Evolutionary conservation across 257 asterid genomes (phyloP), one percentile per base, ranked within the genome.

Genomic region (Solanum virginianum): DNA sequence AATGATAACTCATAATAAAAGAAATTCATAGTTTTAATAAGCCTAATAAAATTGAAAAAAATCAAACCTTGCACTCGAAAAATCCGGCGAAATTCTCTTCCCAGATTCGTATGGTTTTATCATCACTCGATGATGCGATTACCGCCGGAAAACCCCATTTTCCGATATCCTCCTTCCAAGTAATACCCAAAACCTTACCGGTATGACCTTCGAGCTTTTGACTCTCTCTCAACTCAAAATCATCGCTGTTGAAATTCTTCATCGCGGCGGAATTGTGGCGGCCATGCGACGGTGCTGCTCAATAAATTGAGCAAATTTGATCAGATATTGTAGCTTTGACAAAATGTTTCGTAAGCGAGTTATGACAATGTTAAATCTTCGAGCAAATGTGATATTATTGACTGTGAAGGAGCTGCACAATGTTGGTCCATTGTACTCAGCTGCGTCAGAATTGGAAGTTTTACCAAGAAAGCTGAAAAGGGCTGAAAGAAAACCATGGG

Each of bases 111-210:
- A 92, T 91, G 54, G 96, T 92, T 82, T 92, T 94, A 83, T 97
- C 98, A 22, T 96, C 98, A 85, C 98, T 92, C 83, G 97, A 94
- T 47, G 98, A 97, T 81, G 98, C 95, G 36, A 97, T 90, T 3
- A 94, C 94, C 24, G 98, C 92, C 6, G 97, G 96, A 49, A 85
- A 89, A 56, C 97, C 96, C 83, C 86, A 88, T 57, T 53, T 85
- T 32, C 95, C 95, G 86, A 97, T 84, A 69, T 91, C 88, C 84
- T 93, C 97, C 83, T 92, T 94, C 98, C 98, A 97, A 45, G 95
- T 88, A 82, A 95, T 91, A 80, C 89, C 82, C 97, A 98, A 97
- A 88, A 95, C 98, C 93, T 92, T 92, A 86, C 93, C 98, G 79
- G 93, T 87, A 90, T 97, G 99, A 71, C 98, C 98, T 88, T 92